Conservation (phyloP, 139 green algal genomes). For the Diplosphaera chodatii region DNA sequence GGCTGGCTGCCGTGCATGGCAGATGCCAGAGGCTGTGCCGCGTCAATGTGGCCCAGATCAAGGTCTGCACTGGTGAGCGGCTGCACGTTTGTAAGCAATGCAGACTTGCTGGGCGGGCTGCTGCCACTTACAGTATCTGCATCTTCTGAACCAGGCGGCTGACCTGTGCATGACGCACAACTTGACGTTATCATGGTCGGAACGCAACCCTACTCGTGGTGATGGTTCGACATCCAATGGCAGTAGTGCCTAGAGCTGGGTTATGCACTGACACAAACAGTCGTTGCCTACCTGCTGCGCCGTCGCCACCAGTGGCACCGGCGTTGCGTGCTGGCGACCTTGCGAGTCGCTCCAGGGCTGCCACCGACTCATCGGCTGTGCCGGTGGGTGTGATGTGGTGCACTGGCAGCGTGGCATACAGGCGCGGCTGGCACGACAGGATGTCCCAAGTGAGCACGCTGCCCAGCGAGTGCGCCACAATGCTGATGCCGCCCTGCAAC, state of each 20-base stretch:
- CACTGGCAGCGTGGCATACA: conserved; percentile 6
- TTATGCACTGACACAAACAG: no score
- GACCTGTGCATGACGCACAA: no score
- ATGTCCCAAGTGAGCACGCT: conserved; percentile 67
- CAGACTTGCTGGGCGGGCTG: not conserved
- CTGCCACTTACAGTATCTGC: not conserved
- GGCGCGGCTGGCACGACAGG: conserved; percentile 56
- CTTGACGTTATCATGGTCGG: no score
- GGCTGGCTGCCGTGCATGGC: no score
- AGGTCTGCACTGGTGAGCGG: not conserved
- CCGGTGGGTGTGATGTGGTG: not conserved
- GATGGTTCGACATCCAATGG: no score
- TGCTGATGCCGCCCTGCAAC: conserved; percentile 40
- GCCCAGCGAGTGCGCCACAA: conserved; percentile 69
- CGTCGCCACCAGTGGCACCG: no score
- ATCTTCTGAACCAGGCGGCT: no score
- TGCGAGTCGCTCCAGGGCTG: not conserved
- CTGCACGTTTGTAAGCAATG: not conserved
- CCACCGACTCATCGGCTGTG: not conserved
- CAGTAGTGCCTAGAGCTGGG: no score
- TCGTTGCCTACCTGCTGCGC: not conserved
- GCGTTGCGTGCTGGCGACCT: no score
- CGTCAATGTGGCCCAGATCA: not conserved
- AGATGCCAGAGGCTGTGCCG: no score
- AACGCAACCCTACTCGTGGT: no score